Evolutionary conservation across 2,329 filamentous ascomycete genomes (phyloP), one percentile per base, ranked within the genome.

Genomic region (Trichoderma sp.): DNA sequence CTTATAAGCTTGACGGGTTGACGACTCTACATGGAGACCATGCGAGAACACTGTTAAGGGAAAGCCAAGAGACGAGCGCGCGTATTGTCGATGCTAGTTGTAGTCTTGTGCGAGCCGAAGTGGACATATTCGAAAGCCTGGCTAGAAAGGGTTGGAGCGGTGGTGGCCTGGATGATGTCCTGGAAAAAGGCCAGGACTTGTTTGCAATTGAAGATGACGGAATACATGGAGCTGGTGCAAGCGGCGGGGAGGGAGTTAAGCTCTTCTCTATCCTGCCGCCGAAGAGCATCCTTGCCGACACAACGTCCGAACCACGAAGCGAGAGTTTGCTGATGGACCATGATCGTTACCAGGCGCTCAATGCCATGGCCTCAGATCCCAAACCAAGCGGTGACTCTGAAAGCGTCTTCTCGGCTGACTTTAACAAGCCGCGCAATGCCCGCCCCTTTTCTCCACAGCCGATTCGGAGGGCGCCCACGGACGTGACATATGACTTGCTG

Each of bases 61-160:
- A 93, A 80, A 90, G 90, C 80, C 91, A 93, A 82, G 91, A 92
- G 78, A 91, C 91, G 78, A 92, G 90, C 79, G 85, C 83, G 31
- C 86, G 87, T 77, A 92, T 93, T 78, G 87, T 92, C 21, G 91
- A 93, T 75, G 90, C 91, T 21, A 89, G 89, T 79, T 92, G 91
- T 79, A 91, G 89, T 77, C 86, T 93, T 12, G 91, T 93, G 14
- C 86, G 91, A 21, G 91, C 91, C 73, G 91, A 93, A 83, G 89
- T 93, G 24, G 91, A 93, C 82, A 93, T 93, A 33, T 93, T 92
- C 75, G 91, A 93, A 84, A 86, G 89, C 29, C 83, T 93, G 29
- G 91, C 91, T 24, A 85, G 91, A 76, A 93, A 93, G 79, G 91
- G 91, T 8, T 93, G 91, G 91, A 89, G 85, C 24, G 91, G 91